These are phyloP conservation scores for Laguncularia racemosa DNA, from an alignment of 345 rosid genomes.

Conservation along the genomic window DNA sequence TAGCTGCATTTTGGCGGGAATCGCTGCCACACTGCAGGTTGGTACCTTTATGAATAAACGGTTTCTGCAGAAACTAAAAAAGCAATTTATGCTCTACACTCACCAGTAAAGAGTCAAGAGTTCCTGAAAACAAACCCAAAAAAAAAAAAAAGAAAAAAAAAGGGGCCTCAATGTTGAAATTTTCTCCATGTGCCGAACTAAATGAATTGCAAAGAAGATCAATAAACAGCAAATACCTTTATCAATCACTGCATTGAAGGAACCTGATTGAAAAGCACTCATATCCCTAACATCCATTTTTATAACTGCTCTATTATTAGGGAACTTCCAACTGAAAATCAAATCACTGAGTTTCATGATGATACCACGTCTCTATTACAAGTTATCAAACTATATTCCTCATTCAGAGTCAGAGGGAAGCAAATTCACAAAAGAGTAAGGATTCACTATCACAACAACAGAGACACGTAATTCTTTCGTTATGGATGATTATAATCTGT, in stretches of 20 bases:
- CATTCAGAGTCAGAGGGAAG: too few relatives aligned
- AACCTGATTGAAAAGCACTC: slow-evolving; percentile 48
- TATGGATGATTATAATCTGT: too few relatives aligned
- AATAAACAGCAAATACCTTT: slow-evolving; percentile 40
- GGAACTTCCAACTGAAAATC: background rate
- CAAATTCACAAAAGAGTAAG: too few relatives aligned
- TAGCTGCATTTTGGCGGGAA: slow-evolving; percentile 55
- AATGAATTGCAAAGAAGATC: background rate
- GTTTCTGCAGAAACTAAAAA: slow-evolving; percentile 2
- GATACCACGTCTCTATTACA: background rate
- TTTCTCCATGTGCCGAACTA: too few relatives aligned
- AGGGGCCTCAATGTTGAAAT: slow-evolving; percentile 6
- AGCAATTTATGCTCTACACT: slow-evolving; percentile 20
- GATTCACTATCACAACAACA: too few relatives aligned
- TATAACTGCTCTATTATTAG: slow-evolving; percentile 30
- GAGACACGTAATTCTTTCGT: too few relatives aligned
- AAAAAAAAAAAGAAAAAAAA: too few relatives aligned
- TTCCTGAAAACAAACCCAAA: slow-evolving; percentile 61
- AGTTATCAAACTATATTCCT: too few relatives aligned
- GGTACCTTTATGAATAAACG: slow-evolving; percentile 2
- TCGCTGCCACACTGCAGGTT: slow-evolving; percentile 58
- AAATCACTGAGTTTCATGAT: background rate
- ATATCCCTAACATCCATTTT: slow-evolving; percentile 78
- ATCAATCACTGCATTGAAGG: slow-evolving; percentile 71
- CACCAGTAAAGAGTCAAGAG: slow-evolving; percentile 86